Conservation (phyloP, 2,329 filamentous ascomycete species). For the Periconia macrospinosa region DNA sequence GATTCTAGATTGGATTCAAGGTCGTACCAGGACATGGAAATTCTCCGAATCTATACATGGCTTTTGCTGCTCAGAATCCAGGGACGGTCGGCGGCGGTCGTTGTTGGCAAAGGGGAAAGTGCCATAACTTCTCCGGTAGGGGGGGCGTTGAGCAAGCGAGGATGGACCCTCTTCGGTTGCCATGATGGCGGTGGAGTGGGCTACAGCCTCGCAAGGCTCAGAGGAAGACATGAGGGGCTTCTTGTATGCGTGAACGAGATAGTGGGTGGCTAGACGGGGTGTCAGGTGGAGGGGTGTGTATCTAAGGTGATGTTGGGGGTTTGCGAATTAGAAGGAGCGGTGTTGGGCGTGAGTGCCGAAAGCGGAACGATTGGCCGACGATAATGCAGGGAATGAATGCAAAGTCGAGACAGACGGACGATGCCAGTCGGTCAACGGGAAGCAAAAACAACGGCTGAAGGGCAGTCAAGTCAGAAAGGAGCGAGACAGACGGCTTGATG, state of each 20-base stretch:
- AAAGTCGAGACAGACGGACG: neutral
- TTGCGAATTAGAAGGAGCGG: slow-evolving; percentile 6
- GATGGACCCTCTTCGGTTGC: slow-evolving; percentile 44
- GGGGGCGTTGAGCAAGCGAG: slow-evolving; percentile 41
- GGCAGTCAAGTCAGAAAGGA: slow-evolving; percentile 3
- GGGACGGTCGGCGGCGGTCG: slow-evolving; percentile 51
- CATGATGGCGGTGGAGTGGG: slow-evolving; percentile 37
- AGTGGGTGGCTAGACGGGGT: neutral
- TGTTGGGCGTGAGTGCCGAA: slow-evolving; percentile 8
- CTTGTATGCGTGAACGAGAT: neutral
- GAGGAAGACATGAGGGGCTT: slow-evolving; percentile 15
- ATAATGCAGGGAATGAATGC: slow-evolving; percentile 10
- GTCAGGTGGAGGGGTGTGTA: neutral
- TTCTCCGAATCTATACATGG: slow-evolving; percentile 53
- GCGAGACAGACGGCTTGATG: slow-evolving; percentile 6
- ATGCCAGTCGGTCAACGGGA: neutral
- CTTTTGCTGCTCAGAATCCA: slow-evolving; percentile 44
- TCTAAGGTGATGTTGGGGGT: neutral
- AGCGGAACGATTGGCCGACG: slow-evolving; percentile 10
- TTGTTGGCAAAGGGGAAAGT: slow-evolving; percentile 31
- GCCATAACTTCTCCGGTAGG: slow-evolving; percentile 34
- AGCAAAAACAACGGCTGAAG: neutral
- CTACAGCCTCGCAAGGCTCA: slow-evolving; percentile 1
- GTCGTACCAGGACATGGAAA: slow-evolving; percentile 46
- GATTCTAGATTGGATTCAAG: neutral